Evolutionary conservation across 139 green algal genomes (phyloP).

Genomic region (Monoraphidium neglectum): DNA sequence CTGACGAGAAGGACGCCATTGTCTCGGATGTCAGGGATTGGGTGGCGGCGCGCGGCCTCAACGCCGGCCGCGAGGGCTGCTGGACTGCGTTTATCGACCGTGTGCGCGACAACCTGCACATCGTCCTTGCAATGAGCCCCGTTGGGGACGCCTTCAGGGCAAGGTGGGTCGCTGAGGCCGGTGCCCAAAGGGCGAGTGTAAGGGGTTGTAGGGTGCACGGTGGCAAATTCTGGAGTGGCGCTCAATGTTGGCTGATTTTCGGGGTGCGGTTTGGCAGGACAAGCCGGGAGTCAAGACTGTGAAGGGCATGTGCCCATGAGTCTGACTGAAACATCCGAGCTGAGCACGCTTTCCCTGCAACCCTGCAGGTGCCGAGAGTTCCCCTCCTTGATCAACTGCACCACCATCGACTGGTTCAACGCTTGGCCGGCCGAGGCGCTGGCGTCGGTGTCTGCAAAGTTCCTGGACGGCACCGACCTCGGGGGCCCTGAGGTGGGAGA

Average conservation of each 20-base stretch:
- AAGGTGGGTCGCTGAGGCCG: constrained; percentile 45
- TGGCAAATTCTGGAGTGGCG: too few relatives aligned
- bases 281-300: too few relatives aligned
- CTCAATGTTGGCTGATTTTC: too few relatives aligned
- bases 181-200: not conserved
- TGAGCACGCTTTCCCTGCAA: not conserved
- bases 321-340: too few relatives aligned
- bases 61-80: constrained; percentile 4
- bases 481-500: constrained; percentile 41
- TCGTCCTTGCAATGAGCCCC: constrained; percentile 90
- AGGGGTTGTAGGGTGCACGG: too few relatives aligned
- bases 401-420: constrained; percentile 80
- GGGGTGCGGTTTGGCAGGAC: not conserved
- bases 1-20: constrained; percentile 80
- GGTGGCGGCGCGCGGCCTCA: constrained; percentile 27
- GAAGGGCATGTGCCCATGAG: not conserved
- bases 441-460: constrained; percentile 64
- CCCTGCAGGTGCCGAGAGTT: constrained; percentile 65
- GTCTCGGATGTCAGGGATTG: constrained; percentile 70
- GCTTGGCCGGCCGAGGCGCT: constrained; percentile 85
- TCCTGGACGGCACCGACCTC: constrained; percentile 71
- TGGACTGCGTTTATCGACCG: constrained; percentile 29
- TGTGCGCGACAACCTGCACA: constrained; percentile 84
- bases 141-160: constrained; percentile 88
- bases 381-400: constrained; percentile 88